phyloP scores from a whole-genome alignment of 2,329 filamentous ascomycete genomes.

The Ophiostoma tasmaniense region DNA sequence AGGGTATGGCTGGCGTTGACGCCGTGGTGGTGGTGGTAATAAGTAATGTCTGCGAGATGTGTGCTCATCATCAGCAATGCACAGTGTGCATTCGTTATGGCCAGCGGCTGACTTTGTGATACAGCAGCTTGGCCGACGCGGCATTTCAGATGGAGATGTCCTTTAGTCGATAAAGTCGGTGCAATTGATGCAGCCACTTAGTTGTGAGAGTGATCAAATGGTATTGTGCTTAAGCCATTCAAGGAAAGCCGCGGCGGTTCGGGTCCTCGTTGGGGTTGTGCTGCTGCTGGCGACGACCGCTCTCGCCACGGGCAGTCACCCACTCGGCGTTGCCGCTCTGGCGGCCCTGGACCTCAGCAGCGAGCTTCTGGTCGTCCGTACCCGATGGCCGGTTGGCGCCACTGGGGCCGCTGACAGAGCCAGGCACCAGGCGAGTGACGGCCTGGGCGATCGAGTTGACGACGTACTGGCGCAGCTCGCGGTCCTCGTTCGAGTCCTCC shows the following conservation, averaged over 20 bases:
- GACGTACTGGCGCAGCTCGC: conserved; percentile 65
- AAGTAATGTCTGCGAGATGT: background rate
- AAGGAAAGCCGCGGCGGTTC: conserved; percentile 19
- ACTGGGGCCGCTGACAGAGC: conserved; percentile 26
- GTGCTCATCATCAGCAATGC: background rate
- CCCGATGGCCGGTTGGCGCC: conserved; percentile 17
- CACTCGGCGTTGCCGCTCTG: conserved; percentile 32
- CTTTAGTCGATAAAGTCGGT: background rate
- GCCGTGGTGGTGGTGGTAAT: background rate
- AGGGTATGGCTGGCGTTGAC: background rate
- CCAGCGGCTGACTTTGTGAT: background rate
- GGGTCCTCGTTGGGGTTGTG: conserved; percentile 22
- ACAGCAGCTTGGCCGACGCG: background rate
- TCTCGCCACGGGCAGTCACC: conserved; percentile 31
- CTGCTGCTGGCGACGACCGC: conserved; percentile 24
- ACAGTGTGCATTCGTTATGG: background rate
- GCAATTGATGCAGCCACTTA: background rate
- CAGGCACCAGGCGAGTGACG: conserved; percentile 58
- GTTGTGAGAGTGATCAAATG: background rate
- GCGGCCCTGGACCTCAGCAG: conserved; percentile 47
- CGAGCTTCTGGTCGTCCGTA: conserved; percentile 50
- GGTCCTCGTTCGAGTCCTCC: conserved; percentile 68
- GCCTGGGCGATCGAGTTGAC: conserved; percentile 65
- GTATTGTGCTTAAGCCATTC: background rate
- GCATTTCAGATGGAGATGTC: background rate